Evolutionary conservation across 176 grass and related monocot species (phyloP).

Genomic region (Oropetium thomaeum): DNA sequence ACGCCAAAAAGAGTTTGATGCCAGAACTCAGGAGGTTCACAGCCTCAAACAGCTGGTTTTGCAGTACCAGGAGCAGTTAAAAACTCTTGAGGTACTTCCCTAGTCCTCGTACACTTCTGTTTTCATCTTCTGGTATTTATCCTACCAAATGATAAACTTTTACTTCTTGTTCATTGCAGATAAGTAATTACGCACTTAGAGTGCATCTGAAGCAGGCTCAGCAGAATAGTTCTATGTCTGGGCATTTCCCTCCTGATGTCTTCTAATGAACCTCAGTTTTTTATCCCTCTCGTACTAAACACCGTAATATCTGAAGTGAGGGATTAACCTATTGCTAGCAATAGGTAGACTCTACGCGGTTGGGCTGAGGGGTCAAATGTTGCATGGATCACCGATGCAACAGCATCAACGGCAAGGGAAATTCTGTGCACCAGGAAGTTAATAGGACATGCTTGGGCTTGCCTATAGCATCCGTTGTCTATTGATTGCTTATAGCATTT

Average conservation of each 20-base stretch:
- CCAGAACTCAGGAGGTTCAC: slow-evolving; percentile 49
- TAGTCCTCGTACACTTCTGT: not conserved
- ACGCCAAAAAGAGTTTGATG: slow-evolving; percentile 65
- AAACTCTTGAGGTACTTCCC: slow-evolving; percentile 57
- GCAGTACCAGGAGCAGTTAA: slow-evolving; percentile 68
- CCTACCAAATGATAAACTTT: not conserved
- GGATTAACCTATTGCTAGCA: not conserved
- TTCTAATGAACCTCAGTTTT: slow-evolving; percentile 28
- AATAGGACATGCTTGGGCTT: not conserved
- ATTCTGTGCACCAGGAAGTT: not conserved
- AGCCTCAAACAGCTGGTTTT: slow-evolving; percentile 55
- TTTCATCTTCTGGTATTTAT: not conserved
- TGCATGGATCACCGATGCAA: not conserved
- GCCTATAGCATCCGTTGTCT: not conserved
- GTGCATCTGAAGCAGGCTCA: slow-evolving; percentile 70
- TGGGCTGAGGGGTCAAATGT: not conserved
- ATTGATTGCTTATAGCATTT: not conserved
- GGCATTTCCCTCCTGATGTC: slow-evolving; percentile 54
- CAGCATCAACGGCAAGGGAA: not conserved
- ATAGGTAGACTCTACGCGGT: not conserved
- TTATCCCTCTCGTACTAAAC: not conserved
- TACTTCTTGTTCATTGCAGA: slow-evolving; percentile 20
- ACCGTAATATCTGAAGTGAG: not conserved
- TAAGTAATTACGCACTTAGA: slow-evolving; percentile 64
- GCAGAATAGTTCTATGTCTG: slow-evolving; percentile 47